Evolutionary conservation across 192 early-diverging fungal species (phyloP), one percentile per base, ranked within the genome.

Genomic region (Coemansia sp.): DNA sequence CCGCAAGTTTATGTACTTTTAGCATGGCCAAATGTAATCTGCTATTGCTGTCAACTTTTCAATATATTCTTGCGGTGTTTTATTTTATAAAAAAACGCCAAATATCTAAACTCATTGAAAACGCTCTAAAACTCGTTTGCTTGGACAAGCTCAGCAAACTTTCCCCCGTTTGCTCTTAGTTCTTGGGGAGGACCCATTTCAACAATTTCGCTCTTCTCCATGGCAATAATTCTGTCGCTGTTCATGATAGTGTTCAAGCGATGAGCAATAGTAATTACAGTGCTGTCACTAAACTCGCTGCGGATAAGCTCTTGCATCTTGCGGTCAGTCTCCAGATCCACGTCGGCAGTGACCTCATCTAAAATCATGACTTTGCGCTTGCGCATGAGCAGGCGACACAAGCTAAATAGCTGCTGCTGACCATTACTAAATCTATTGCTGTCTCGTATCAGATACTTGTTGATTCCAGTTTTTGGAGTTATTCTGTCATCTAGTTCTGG

Each of bases 341-440:
- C 78, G 0, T 77, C 69, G 5, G 89, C 80, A 5, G 90, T 92
- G 6, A 89, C 90, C 55, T 92, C 90, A 53, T 91, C 90, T 55
- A 91, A 67, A 27, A 89, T 53, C 15, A 92, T 39, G 19, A 91
- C 76, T 10, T 77, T 68, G 44, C 86, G 86, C 39, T 70, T 74
- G 57, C 66, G 44, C 39, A 92, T 62, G 41, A 91, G 59, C 21
- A 86, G 73, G 6, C 88, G 74, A 9, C 88, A 89, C 23, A 91
- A 76, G 58, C 80, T 85, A 37, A 91, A 64, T 34, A 91, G 79
- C 75, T 91, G 89, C 19, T 75, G 75, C 70, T 91, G 88, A 3
- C 90, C 77, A 15, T 62, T 58, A 32, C 74, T 74, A 37, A 85
- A 62, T 57, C 50, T 68, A 17, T 57, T 34, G 6, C 90, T 89